Evolutionary conservation across 23 red algal species (phyloP), one percentile per base, ranked within the genome.

Genomic region (Gracilariopsis chorda): DNA sequence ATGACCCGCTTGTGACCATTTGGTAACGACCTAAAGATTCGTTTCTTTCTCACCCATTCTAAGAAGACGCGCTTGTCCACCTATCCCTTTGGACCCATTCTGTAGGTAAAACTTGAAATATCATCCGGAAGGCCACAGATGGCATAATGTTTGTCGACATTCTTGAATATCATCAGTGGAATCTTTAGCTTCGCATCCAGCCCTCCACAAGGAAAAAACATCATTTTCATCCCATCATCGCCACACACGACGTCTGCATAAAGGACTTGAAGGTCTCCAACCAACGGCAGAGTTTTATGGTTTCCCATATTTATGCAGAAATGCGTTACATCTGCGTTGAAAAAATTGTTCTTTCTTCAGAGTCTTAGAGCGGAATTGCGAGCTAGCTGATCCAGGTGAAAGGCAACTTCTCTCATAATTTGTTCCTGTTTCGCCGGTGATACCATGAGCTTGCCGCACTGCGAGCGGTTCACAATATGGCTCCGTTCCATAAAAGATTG

Each of bases 111-210:
- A 42, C 68, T 19, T 4, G 68, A 23, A 19, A 75, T 75, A 35
- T 75, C 44, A 37, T 75, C 68, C 24, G 68, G 68, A 4, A 75
- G 10, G 7, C 68, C 27, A 28, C 44, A 23, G 8, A 75, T 37
- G 28, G 68, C 32, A 45, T 75, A 75, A 9, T 25, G 25, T 37
- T 39, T 37, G 19, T 37, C 37, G 9, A 40, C 6, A 39, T 75
- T 75, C 40, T 75, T 37, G 40, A 75, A 75, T 40, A 75, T 19
- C 68, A 75, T 35, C 34, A 75, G 24, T 28, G 68, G 68, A 41
- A 39, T 37, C 68, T 75, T 39, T 35, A 75, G 35, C 25, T 23
- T 45, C 9, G 34, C 68, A 75, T 37, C 25, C 7, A 23, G 68
- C 7, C 68, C 25, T 5, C 68, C 7, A 6, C 25, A 75, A 75